Evolutionary conservation across 257 asterid genomes (phyloP).

Genomic region (Leonotis leonurus): DNA sequence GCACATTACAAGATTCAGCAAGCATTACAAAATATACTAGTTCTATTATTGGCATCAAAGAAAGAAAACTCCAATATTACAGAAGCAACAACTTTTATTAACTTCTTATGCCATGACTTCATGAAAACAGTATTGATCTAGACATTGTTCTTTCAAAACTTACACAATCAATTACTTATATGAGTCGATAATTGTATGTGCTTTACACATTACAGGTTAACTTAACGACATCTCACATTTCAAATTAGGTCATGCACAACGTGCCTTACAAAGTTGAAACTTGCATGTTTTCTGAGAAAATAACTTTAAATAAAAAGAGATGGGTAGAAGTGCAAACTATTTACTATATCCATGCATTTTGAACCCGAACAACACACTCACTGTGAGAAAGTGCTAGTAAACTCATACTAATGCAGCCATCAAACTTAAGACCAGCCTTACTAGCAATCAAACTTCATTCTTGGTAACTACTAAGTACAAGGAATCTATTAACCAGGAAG

Average conservation of each 20-base stretch:
- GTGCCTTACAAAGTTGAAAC: not conserved
- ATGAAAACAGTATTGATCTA: not conserved
- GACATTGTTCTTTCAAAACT: not conserved
- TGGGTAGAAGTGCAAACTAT: not conserved
- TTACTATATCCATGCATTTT: not conserved
- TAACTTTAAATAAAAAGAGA: not conserved
- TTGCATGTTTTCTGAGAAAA: not conserved
- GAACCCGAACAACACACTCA: not conserved
- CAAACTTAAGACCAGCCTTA: not conserved
- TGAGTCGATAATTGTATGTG: not conserved
- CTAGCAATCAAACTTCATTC: not conserved
- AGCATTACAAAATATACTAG: constrained; percentile 1
- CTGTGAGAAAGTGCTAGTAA: not conserved
- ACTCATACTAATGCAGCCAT: not conserved
- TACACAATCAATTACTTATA: not conserved
- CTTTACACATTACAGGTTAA: not conserved
- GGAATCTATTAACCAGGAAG: not conserved
- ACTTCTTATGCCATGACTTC: not conserved
- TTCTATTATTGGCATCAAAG: not conserved
- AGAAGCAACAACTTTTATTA: constrained; percentile 6
- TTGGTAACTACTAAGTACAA: not conserved
- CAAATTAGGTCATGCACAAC: not conserved
- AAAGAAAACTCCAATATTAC: not conserved
- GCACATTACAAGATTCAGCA: constrained; percentile 15
- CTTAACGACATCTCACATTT: not conserved